These are phyloP conservation scores for Nothopassalora personata DNA, from an alignment of 2,329 filamentous ascomycete species.

Conservation along the genomic window DNA sequence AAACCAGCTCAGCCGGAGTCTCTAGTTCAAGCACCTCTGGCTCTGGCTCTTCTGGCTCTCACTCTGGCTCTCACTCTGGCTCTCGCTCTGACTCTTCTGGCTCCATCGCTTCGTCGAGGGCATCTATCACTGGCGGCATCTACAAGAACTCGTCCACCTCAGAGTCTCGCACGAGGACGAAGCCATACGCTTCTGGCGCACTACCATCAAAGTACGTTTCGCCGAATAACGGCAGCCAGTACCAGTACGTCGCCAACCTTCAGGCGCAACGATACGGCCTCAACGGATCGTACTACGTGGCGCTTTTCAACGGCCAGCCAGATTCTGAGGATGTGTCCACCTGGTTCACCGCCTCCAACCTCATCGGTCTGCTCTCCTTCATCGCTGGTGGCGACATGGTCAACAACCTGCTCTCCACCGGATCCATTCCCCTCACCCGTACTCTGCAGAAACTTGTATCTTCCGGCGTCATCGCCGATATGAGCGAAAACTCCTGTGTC, in stretches of 20 bases:
- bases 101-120: not conserved
- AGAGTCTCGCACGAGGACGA: not conserved
- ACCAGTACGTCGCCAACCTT: slow-evolving; percentile 65
- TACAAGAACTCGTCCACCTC: slow-evolving; percentile 20
- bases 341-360: slow-evolving; percentile 51
- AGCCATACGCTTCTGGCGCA: not conserved
- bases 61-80: too few relatives aligned
- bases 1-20: too few relatives aligned
- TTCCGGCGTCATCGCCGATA: slow-evolving; percentile 29
- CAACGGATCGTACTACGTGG: slow-evolving; percentile 58
- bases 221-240: slow-evolving; percentile 40
- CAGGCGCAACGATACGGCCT: slow-evolving; percentile 56
- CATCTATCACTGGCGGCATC: not conserved
- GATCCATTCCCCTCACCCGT: slow-evolving; percentile 42
- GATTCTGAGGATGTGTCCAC: slow-evolving; percentile 36
- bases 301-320: slow-evolving; percentile 59
- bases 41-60: too few relatives aligned
- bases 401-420: slow-evolving; percentile 31
- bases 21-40: too few relatives aligned
- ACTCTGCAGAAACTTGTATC: slow-evolving; percentile 33
- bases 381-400: slow-evolving; percentile 31
- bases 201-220: not conserved
- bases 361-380: slow-evolving; percentile 57
- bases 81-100: too few relatives aligned
- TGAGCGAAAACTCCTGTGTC: slow-evolving; percentile 26